These are phyloP conservation scores for Rosa rugosa DNA, from an alignment of 306 rosid species.

Conservation along the genomic window DNA sequence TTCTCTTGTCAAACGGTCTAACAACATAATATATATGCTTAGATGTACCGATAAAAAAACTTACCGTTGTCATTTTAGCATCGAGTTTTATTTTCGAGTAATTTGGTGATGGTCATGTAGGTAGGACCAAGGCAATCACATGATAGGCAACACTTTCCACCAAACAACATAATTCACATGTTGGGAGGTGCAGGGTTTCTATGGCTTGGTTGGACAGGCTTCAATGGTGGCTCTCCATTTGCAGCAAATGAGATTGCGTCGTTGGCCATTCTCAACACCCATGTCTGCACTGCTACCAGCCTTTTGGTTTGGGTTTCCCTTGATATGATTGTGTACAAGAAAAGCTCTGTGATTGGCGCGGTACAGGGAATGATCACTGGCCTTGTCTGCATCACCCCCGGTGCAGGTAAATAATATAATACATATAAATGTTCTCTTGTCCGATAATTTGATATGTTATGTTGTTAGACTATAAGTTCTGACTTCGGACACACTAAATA, in stretches of 20 bases:
- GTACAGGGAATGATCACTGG: slow-evolving; percentile 86
- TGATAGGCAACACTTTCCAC: slow-evolving; percentile 68
- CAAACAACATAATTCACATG: slow-evolving; percentile 74
- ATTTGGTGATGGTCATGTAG: slow-evolving; percentile 27
- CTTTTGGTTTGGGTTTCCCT: slow-evolving; percentile 69
- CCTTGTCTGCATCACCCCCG: slow-evolving; percentile 86
- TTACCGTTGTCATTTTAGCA: neutral
- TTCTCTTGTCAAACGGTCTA: neutral
- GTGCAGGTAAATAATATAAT: slow-evolving; percentile 46
- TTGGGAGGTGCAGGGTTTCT: slow-evolving; percentile 77
- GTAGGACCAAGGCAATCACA: slow-evolving; percentile 69
- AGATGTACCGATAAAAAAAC: neutral
- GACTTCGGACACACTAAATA: neutral
- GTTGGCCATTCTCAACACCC: slow-evolving; percentile 64
- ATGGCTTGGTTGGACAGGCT: slow-evolving; percentile 83
- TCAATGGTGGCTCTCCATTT: slow-evolving; percentile 80
- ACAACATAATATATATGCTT: neutral
- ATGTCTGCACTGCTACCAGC: slow-evolving; percentile 70
- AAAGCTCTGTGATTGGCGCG: slow-evolving; percentile 67
- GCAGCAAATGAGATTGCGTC: slow-evolving; percentile 46
- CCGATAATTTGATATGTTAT: neutral
- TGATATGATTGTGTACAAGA: slow-evolving; percentile 57
- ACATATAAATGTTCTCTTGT: neutral
- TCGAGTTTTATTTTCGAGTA: neutral
- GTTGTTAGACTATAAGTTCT: neutral